Evolutionary conservation across 306 rosid species (phyloP), one percentile per base, ranked within the genome.

Genomic region (Senna siamea): DNA sequence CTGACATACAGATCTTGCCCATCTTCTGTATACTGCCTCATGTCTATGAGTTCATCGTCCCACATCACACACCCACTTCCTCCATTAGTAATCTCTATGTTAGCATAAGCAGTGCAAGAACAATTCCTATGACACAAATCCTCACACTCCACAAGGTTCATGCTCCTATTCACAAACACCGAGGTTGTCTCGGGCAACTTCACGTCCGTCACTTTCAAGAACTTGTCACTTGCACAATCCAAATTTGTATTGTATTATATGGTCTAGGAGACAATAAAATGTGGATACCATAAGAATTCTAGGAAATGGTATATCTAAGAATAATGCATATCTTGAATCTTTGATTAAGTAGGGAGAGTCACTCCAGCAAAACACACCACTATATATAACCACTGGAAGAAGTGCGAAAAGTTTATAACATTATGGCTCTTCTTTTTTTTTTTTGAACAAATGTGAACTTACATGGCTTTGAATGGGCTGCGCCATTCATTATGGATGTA

Each of bases 41-140:
- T 32, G 64, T 92, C 97, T 4, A 77, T 1, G 2, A 92, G 85
- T 1, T 84, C 83, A 4, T 73, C 87, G 10, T 6, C 14, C 97
- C 97, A 92, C 47, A 73, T 81, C 0, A 87, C 96, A 60, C 97
- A 92, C 0, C 97, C 97, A n/a, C 12, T 55, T 7, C 93, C 93
- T 9, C 91, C 91, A n/a, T 72, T 72, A 0, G 18, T 20, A 2
- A 89, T 63, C 53, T 85, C 78, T 1, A 85, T 59, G 14, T 79
- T 80, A 0, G 89, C 85, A 79, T 75, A 91, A 52, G 82, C 97
- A 41, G 73, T 86, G 35, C 97, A 92, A 0, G 87, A 84, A 73
- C 97, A 92, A 65, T 89, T 83, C 83, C 53, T 53, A 6, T 15
- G 10, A 26, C 97, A 92, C 74, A 77, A 43, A 0, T 68, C 80